These are phyloP conservation scores for Liriodendron chinense DNA, from an alignment of 164 flowering plant species.

Conservation along the genomic window DNA sequence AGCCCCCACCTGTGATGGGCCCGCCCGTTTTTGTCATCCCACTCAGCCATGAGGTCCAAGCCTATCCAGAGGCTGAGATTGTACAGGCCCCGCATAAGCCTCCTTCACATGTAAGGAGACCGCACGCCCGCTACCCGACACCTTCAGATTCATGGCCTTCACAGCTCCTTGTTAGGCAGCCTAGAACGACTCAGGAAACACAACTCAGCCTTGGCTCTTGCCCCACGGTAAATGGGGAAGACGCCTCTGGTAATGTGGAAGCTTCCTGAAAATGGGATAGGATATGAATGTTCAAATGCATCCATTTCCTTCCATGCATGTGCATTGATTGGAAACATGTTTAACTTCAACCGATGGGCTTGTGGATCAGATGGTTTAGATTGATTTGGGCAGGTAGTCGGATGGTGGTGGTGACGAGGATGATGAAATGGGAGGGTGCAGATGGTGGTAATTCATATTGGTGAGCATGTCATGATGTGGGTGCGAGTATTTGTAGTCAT, in stretches of 20 bases:
- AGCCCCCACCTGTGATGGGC: constrained; percentile 21
- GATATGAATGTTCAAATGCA: not conserved
- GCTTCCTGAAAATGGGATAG: not conserved
- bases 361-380: not conserved
- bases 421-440: not conserved
- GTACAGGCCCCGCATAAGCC: constrained; percentile 10
- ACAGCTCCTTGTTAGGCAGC: constrained; percentile 30
- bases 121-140: constrained; percentile 58
- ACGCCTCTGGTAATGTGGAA: not conserved
- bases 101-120: constrained; percentile 39
- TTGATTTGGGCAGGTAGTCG: not conserved
- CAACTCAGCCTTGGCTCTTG: constrained; percentile 11
- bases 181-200: constrained; percentile 8
- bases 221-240: not conserved
- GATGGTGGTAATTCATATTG: not conserved
- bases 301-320: not conserved
- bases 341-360: not conserved
- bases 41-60: constrained; percentile 31
- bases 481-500: no score
- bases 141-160: constrained; percentile 56
- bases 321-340: not conserved
- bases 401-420: not conserved
- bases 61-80: constrained; percentile 18
- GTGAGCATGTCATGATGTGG: no score
- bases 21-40: constrained; percentile 56